Evolutionary conservation across 2,329 filamentous ascomycete genomes (phyloP).

Genomic region (Acephala macrosclerotiorum): DNA sequence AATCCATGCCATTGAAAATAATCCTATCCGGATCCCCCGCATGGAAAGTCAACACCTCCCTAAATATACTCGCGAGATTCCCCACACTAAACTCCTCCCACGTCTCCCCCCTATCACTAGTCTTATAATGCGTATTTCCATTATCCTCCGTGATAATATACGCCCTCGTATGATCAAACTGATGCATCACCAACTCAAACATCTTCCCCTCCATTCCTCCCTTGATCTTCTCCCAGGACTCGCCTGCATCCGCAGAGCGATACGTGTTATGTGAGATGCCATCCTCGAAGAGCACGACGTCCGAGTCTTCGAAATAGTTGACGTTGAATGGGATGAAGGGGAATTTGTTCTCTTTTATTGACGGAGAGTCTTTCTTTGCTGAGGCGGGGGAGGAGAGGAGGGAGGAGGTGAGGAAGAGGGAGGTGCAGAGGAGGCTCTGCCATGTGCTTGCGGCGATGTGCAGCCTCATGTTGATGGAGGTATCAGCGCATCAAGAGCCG

Average conservation of each 20-base stretch:
- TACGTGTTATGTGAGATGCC: slow-evolving; percentile 68
- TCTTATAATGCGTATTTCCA: slow-evolving; percentile 78
- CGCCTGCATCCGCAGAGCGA: slow-evolving; percentile 82
- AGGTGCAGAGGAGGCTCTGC: slow-evolving; percentile 40
- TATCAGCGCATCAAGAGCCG: slow-evolving; percentile 43
- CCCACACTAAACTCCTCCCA: slow-evolving; percentile 79
- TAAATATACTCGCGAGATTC: slow-evolving; percentile 61
- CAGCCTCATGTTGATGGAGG: slow-evolving; percentile 43
- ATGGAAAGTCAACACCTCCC: slow-evolving; percentile 75
- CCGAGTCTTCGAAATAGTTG: slow-evolving; percentile 91
- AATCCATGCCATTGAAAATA: slow-evolving; percentile 81
- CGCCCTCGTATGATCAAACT: slow-evolving; percentile 79
- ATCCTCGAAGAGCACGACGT: slow-evolving; percentile 81
- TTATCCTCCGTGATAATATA: slow-evolving; percentile 72
- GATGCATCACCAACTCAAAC: slow-evolving; percentile 74
- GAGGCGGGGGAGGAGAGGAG: slow-evolving; percentile 37
- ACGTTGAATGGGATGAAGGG: slow-evolving; percentile 71
- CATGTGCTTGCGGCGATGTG: slow-evolving; percentile 35
- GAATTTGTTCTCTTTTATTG: slow-evolving; percentile 70
- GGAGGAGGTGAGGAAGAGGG: slow-evolving; percentile 40
- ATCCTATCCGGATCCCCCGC: slow-evolving; percentile 84
- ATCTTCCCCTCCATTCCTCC: slow-evolving; percentile 70
- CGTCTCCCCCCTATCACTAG: slow-evolving; percentile 79
- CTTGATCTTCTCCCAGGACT: slow-evolving; percentile 73
- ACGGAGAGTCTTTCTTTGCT: slow-evolving; percentile 57